Base-by-base conservation (phyloP, 352 stramenopile genomes). In the Albugo candida region DNA sequence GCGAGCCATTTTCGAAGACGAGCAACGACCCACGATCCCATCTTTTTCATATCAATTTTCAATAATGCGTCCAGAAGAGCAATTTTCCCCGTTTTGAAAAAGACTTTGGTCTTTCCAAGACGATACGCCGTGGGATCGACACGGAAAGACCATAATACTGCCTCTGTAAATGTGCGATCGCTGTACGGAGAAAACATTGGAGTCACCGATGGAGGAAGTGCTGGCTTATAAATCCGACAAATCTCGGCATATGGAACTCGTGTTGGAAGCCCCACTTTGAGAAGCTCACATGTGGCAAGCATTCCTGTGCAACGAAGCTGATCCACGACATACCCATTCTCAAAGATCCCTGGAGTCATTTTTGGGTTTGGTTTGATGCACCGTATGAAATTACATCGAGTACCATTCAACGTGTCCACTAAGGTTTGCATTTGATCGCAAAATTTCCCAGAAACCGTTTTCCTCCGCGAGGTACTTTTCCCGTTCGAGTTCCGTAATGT, bases 71-170 rank as follows among this genome's bases (percentile, higher is more conserved):
- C 76, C 4, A 95, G 56, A 5, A 85, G 62, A 38, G 81, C 77
- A 51, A 95, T 93, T 58, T 92, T 89, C 52, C 83, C 83, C 13
- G 81, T 89, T 65, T 87, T 91, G 61, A 95, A 94, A 60, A 95
- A 95, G 18, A 94, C 78, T 56, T 86, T 85, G 11, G 83, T 94
- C 27, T 73, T 70, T 56, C 83, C 83, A 8, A 95, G 67, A 42
- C 74, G 75, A 59, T 94, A 95, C 14, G 75, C 74, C 37, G 91
- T 75, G 2, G 67, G 58, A 38, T 86, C 72, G 13, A 95, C 77
- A 41, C 77, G 77, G 67, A 95, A 94, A 17, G 81, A 86, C 78
- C 79, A 95, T 19, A 95, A 57, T 19, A 95, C 76, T 11, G 81
- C 83, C 46, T 84, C 69, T 43, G 84, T 88, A 52, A 94, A 86